Percentiles rank a stretch among this genome's conserved stretches.
These are phyloP conservation scores for Sicyos baderoa DNA, from an alignment of 306 rosid species.

Conservation along the genomic window DNA sequence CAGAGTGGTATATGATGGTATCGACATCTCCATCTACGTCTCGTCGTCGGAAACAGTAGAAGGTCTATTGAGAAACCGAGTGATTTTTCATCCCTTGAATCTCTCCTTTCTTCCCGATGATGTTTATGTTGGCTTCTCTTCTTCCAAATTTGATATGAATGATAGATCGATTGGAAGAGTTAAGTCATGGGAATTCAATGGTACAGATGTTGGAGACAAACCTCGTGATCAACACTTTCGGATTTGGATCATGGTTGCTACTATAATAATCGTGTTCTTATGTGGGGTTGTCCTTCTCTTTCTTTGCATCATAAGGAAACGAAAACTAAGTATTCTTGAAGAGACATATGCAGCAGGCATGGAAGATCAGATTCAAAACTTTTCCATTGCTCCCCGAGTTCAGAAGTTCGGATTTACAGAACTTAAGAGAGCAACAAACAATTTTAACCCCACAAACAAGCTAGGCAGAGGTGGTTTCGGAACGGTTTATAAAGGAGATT, in stretches of 20 bases:
- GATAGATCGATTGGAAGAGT: conserved; percentile 46
- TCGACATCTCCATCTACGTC: conserved; percentile 23
- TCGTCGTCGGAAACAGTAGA: conserved; percentile 1
- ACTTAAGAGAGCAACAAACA: conserved; percentile 45
- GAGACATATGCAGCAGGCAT: conserved; percentile 41
- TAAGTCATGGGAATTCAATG: conserved; percentile 39
- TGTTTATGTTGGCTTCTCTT: conserved; percentile 53
- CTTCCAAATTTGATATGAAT: conserved; percentile 35
- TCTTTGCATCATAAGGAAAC: conserved; percentile 22
- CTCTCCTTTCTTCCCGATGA: conserved; percentile 36
- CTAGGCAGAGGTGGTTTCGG: conserved; percentile 80
- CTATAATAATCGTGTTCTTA: conserved; percentile 3
- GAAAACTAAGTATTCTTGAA: conserved; percentile 17
- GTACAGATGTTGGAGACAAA: conserved; percentile 17
- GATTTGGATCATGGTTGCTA: conserved; percentile 33
- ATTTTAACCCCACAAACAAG: conserved; percentile 48
- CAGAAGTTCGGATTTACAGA: conserved; percentile 36
- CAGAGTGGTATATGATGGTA: conserved; percentile 26
- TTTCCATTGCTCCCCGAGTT: conserved; percentile 37
- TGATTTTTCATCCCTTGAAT: conserved; percentile 25
- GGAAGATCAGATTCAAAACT: conserved; percentile 24
- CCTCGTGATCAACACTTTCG: conserved; percentile 19
- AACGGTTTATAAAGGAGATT: conserved; percentile 51
- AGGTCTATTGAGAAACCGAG: conserved; percentile 2
- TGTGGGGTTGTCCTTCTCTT: conserved; percentile 23